Percentiles rank a stretch among this genome's conserved stretches.
Evolutionary conservation across 2,329 filamentous ascomycete species (phyloP).

Genomic region (Chrysosporium queenslandicum): DNA sequence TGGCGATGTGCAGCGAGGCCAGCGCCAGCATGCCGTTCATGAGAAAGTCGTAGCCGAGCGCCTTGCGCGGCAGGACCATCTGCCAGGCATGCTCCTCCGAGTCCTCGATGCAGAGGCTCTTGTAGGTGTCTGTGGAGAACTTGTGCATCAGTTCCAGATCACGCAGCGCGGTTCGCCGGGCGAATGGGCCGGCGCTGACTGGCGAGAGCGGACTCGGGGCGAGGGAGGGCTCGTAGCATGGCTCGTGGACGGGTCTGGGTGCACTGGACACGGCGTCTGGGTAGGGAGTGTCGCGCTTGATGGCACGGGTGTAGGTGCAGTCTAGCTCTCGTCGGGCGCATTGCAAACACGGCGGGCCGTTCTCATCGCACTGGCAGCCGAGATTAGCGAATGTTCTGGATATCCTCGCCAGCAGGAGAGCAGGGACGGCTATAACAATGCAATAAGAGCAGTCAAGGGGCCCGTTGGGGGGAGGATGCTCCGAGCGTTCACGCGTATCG

Average conservation of each 20-base stretch:
- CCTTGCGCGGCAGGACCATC: constrained; percentile 33
- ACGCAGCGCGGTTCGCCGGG: constrained; percentile 17
- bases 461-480: too few species aligned
- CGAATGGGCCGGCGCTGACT: not conserved
- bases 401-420: too few species aligned
- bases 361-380: constrained; percentile 30
- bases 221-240: not conserved
- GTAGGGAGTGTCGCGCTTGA: not conserved
- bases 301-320: constrained; percentile 22
- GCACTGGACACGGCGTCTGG: not conserved
- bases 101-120: constrained; percentile 30
- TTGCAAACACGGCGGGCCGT: constrained; percentile 32
- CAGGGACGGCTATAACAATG: too few species aligned
- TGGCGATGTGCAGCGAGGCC: constrained; percentile 34
- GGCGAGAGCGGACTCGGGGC: not conserved
- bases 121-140: constrained; percentile 41
- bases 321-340: constrained; percentile 30
- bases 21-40: constrained; percentile 35
- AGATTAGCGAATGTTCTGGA: not conserved
- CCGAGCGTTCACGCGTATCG: too few species aligned
- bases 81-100: constrained; percentile 32
- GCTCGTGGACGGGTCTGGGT: not conserved
- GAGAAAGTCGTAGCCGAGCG: constrained; percentile 34
- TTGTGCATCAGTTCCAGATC: constrained; percentile 46
- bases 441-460: too few species aligned